phyloP scores from a whole-genome alignment of 2,329 filamentous ascomycete genomes.

The Lasiodiplodia sp. region DNA sequence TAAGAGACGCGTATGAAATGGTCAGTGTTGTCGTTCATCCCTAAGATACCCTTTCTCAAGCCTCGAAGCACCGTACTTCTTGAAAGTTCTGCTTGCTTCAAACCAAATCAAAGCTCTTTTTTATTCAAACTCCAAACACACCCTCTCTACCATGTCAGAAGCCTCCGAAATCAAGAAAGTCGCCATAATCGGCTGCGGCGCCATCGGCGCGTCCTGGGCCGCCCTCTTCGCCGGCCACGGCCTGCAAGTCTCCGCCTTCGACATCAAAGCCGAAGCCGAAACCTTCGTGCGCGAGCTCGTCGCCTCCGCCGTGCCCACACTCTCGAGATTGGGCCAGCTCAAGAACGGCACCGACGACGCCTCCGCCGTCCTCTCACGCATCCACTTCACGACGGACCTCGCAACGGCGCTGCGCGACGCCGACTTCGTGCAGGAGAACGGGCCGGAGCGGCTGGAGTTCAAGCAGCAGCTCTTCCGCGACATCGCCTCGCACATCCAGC shows the following conservation, averaged over 20 bases:
- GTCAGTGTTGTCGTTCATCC: neutral
- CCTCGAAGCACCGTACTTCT: neutral
- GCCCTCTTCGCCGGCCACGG: slow-evolving; percentile 50
- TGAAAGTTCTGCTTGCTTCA: no score
- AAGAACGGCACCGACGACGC: slow-evolving; percentile 15
- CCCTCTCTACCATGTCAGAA: slow-evolving; percentile 8
- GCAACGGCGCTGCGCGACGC: slow-evolving; percentile 32
- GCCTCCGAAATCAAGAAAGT: slow-evolving; percentile 35
- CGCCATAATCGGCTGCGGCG: slow-evolving; percentile 48
- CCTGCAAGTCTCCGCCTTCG: slow-evolving; percentile 51
- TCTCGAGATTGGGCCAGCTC: slow-evolving; percentile 31
- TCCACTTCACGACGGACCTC: slow-evolving; percentile 35
- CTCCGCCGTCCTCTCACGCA: slow-evolving; percentile 20
- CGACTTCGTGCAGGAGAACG: slow-evolving; percentile 40
- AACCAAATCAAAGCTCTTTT: neutral
- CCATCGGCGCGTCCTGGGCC: slow-evolving; percentile 53
- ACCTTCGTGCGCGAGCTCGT: slow-evolving; percentile 32
- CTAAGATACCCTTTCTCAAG: neutral
- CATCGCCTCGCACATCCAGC: slow-evolving; percentile 41
- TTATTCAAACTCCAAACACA: neutral
- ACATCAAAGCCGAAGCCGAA: slow-evolving; percentile 48
- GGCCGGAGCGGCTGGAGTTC: slow-evolving; percentile 50
- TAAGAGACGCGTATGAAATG: neutral
- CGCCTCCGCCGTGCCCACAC: slow-evolving; percentile 31
- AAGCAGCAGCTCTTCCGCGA: slow-evolving; percentile 48